Percentiles rank a stretch among this genome's conserved stretches.
These are phyloP conservation scores for Penicillium sp. DNA, from an alignment of 2,329 filamentous ascomycete genomes.

Conservation along the genomic window DNA sequence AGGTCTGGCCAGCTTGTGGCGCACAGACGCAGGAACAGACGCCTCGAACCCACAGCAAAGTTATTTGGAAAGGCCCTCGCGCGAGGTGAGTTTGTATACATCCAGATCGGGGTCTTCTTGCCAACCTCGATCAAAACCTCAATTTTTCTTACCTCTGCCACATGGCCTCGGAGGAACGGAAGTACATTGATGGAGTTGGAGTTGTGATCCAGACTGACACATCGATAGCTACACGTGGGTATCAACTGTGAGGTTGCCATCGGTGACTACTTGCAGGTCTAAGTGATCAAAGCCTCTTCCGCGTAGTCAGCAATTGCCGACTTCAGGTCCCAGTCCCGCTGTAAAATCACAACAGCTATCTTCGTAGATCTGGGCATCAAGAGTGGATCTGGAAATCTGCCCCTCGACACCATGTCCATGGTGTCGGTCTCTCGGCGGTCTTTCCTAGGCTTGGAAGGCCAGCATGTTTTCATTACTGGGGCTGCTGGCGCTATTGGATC, in stretches of 20 bases:
- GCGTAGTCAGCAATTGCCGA: neutral
- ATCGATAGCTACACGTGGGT: neutral
- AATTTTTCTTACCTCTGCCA: neutral
- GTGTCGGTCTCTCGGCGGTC: conserved; percentile 17
- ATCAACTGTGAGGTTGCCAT: neutral
- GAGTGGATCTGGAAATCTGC: neutral
- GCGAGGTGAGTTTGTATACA: neutral
- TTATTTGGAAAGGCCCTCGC: neutral
- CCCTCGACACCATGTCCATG: neutral
- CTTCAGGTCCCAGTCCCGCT: neutral
- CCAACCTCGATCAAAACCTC: neutral
- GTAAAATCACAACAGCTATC: neutral
- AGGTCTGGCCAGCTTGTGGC: neutral
- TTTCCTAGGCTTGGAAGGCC: conserved; percentile 50
- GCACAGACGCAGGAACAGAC: conserved; percentile 1
- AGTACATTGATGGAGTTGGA: neutral
- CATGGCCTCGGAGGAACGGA: neutral
- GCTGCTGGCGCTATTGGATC: conserved; percentile 54
- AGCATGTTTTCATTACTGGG: conserved; percentile 57
- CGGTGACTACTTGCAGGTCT: neutral
- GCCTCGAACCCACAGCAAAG: neutral
- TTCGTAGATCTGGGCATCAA: neutral
- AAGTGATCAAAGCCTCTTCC: neutral
- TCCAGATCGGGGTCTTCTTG: neutral
- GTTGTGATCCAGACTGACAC: neutral